Percentiles rank a stretch among this genome's conserved stretches.
phyloP scores from a whole-genome alignment of 192 early-diverging fungal species.

The Podila epicladia region DNA sequence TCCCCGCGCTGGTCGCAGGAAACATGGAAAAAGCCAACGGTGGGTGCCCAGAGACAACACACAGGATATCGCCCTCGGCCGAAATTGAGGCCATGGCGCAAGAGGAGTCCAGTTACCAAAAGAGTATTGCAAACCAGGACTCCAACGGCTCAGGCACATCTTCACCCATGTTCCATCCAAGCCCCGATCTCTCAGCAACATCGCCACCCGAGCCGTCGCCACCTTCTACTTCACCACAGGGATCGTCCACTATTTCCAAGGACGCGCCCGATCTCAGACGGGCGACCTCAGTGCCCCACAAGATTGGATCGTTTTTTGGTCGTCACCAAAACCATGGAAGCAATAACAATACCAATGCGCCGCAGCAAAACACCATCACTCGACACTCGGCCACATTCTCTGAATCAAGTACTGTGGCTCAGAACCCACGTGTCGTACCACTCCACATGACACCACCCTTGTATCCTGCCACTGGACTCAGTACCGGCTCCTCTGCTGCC shows the following conservation, averaged over 20 bases:
- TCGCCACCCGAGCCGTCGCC: not conserved
- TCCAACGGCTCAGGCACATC: constrained; percentile 29
- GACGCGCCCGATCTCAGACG: constrained; percentile 13
- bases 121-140: constrained; percentile 10
- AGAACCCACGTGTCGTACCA: constrained; percentile 7
- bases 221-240: not conserved
- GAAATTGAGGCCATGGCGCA: constrained; percentile 4
- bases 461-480: not conserved
- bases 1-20: not conserved
- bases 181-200: not conserved
- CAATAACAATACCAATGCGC: not conserved
- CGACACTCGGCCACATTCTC: constrained; percentile 24
- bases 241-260: not conserved
- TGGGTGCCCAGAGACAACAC: not conserved
- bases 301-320: constrained; percentile 30
- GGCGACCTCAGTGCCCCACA: constrained; percentile 25
- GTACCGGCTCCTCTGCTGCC: not conserved
- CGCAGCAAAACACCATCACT: not conserved
- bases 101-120: constrained; percentile 34
- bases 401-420: constrained; percentile 18
- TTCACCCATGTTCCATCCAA: constrained; percentile 11
- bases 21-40: not conserved
- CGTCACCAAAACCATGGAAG: constrained; percentile 12
- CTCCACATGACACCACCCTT: not conserved
- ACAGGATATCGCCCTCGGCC: not conserved